A percentile compares a stretch with the other conserved stretches of the same genome.
Conservation (phyloP, 2,329 filamentous ascomycete genomes). For the Neodidymelliopsis sp. region DNA sequence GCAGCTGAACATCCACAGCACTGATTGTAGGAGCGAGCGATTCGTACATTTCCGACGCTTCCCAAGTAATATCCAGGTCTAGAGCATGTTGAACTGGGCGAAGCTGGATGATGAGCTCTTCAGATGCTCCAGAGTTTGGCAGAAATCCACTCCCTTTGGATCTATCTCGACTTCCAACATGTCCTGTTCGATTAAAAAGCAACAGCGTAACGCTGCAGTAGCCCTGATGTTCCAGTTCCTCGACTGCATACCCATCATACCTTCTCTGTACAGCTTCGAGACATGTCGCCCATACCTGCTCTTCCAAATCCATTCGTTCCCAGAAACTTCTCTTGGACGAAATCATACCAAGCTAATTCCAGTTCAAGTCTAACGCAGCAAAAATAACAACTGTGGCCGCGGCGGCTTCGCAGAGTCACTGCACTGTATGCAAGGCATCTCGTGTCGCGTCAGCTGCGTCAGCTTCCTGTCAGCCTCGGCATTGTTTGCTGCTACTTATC, state of each 20-base stretch:
- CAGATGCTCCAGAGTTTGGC: too few relatives aligned
- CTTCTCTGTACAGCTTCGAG: constrained; percentile 14
- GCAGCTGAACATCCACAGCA: constrained; percentile 17
- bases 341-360: background rate
- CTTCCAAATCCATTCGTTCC: constrained; percentile 20
- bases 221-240: constrained; percentile 29
- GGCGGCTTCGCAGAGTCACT: background rate
- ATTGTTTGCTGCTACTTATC: background rate
- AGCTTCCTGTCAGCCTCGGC: background rate
- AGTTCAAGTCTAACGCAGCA: background rate
- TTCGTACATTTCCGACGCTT: constrained; percentile 32
- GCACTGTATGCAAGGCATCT: constrained; percentile 11
- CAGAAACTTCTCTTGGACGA: constrained; percentile 18
- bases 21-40: constrained; percentile 30
- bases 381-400: background rate
- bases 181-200: background rate
- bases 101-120: constrained; percentile 34
- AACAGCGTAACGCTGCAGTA: constrained; percentile 35
- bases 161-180: background rate
- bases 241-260: constrained; percentile 14
- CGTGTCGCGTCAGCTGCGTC: constrained; percentile 9
- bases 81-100: constrained; percentile 34
- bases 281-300: constrained; percentile 15
- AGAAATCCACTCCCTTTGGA: background rate
- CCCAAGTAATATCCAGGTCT: constrained; percentile 25